Evolutionary conservation across 2,329 filamentous ascomycete species (phyloP).

Genomic region (Xylaria sp.): DNA sequence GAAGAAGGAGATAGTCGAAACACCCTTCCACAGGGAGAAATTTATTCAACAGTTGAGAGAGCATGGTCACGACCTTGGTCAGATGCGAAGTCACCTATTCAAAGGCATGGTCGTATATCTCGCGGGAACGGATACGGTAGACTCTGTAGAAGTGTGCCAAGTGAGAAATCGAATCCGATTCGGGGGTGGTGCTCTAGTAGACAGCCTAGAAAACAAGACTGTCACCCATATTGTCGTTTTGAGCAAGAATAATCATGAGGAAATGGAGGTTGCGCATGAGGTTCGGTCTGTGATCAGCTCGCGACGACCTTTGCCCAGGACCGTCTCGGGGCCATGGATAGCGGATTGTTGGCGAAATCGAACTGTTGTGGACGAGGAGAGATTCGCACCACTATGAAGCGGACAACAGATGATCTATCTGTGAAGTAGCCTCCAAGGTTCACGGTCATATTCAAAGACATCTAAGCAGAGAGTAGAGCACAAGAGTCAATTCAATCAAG

Average conservation of each 20-base stretch:
- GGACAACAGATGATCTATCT: not conserved
- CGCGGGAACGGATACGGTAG: conserved; percentile 38
- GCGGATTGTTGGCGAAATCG: conserved; percentile 79
- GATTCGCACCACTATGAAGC: conserved; percentile 45
- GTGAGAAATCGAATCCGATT: conserved; percentile 69
- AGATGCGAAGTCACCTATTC: conserved; percentile 60
- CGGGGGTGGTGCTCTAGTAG: conserved; percentile 65
- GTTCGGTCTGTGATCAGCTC: conserved; percentile 54
- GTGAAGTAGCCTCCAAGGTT: not conserved
- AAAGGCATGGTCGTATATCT: conserved; percentile 52
- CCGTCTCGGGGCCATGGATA: conserved; percentile 76
- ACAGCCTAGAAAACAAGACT: conserved; percentile 54
- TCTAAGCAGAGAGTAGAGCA: not conserved
- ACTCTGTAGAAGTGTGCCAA: conserved; percentile 47
- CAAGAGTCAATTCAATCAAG: not conserved
- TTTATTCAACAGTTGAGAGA: conserved; percentile 63
- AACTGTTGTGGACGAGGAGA: conserved; percentile 81
- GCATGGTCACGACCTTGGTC: conserved; percentile 58
- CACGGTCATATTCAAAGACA: not conserved
- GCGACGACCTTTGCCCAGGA: conserved; percentile 63
- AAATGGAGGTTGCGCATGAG: conserved; percentile 49
- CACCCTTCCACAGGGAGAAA: conserved; percentile 49
- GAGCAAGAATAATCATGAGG: conserved; percentile 43
- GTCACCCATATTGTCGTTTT: conserved; percentile 78
- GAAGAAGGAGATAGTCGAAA: conserved; percentile 48